phyloP scores from a whole-genome alignment of 306 rosid genomes.

The Spatholobus suberectus region DNA sequence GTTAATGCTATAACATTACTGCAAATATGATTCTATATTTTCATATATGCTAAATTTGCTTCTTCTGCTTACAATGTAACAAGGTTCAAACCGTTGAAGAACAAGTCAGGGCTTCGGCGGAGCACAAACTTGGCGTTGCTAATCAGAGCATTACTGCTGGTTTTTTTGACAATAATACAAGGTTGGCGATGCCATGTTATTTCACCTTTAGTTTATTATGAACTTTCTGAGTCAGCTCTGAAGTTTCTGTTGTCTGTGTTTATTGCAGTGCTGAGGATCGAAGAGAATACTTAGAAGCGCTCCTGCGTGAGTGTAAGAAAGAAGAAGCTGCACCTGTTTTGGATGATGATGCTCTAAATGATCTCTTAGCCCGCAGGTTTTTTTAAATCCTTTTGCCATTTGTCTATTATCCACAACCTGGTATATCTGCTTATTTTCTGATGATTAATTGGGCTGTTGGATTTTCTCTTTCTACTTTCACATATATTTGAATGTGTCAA shows the following conservation, averaged over 20 bases:
- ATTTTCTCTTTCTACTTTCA: constrained; percentile 35
- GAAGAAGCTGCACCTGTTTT: constrained; percentile 99
- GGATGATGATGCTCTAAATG: constrained; percentile 96
- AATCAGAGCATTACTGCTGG: constrained; percentile 99
- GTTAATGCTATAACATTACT: neutral
- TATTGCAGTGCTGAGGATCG: constrained; percentile 95
- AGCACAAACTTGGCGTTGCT: constrained; percentile 99
- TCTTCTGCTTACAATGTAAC: constrained; percentile 25
- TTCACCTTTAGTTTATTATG: constrained; percentile 27
- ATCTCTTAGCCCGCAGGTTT: constrained; percentile 96
- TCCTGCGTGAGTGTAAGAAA: constrained; percentile 94
- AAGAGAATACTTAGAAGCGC: constrained; percentile 95
- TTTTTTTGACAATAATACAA: constrained; percentile 97
- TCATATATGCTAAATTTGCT: constrained; percentile 38
- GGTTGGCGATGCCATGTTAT: constrained; percentile 53
- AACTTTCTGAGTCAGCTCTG: constrained; percentile 28
- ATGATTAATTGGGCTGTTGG: constrained; percentile 4
- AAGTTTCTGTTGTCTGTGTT: constrained; percentile 44
- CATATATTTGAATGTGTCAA: constrained; percentile 23
- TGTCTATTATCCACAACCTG: neutral
- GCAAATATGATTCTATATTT: constrained; percentile 14
- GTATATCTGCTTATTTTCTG: constrained; percentile 27
- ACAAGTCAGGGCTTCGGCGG: constrained; percentile 99
- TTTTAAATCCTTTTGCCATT: constrained; percentile 31
- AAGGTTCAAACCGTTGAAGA: constrained; percentile 99